Evolutionary conservation across 768 basidiomycete species (phyloP), one percentile per base, ranked within the genome.

Genomic region (Guyanaporus albipodus): DNA sequence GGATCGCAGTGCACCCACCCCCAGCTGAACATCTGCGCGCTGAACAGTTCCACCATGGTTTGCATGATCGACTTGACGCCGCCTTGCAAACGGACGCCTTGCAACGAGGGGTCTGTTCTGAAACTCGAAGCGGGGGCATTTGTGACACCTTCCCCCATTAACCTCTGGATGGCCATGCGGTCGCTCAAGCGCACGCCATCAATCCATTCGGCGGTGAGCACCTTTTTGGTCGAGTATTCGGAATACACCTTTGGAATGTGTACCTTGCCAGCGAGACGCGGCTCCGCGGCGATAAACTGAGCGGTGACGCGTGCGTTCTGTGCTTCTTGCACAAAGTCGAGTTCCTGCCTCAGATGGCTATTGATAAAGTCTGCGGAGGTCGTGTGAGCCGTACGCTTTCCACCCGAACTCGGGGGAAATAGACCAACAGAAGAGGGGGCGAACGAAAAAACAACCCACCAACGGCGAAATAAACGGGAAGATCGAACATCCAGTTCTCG

Each of bases 1-100:
- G 80, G 80, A 46, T 83, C 80, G 59, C 91, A 91, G 64, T 90
- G 84, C 4, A 92, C 85, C 76, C 83, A 92, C 10, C 92, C 91
- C 87, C 87, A 96, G 48, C 78, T 77, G 64, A 96, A 97, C 67
- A 93, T 93, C 72, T 82, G 91, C 3, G 87, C 89, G 24, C 85
- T 85, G 71, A 93, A 93, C 2, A 91, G 73, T 50, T 90, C 85
- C 29, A 92, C 82, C 77, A 91, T 91, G 18, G 83, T 82, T 50
- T 87, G 80, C 90, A 96, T 91, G 46, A 89, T 73, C 26, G 75
- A 68, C 42, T 71, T 66, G 28, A 79, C 67, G 21, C 86, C 86
- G 10, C 86, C 85, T 53, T 75, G 76, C 9, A 86, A 68, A 24
- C 44, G 55, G n/a, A 61, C 42, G 8, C 49, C 53, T 18, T 63